Percentiles rank a stretch among this genome's conserved stretches.
These are phyloP conservation scores for Helicocarpus griseus DNA, from an alignment of 2,329 filamentous ascomycete genomes.

Conservation along the genomic window DNA sequence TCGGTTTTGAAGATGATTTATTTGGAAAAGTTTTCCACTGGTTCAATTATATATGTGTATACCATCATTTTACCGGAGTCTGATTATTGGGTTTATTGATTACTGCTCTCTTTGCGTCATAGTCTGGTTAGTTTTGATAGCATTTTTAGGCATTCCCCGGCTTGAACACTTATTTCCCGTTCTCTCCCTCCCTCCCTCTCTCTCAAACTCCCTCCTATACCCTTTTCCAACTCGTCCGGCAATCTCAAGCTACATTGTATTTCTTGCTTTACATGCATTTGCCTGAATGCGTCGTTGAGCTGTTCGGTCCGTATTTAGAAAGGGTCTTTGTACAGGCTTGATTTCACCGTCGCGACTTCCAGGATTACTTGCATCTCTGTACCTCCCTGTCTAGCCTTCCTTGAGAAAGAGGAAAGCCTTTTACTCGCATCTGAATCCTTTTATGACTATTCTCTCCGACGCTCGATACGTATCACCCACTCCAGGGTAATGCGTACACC, in stretches of 20 bases:
- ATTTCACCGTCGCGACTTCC: too few relatives aligned
- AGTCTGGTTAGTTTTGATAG: too few relatives aligned
- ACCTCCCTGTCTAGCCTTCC: too few relatives aligned
- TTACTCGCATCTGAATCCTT: too few relatives aligned
- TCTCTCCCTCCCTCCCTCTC: too few relatives aligned
- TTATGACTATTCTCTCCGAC: too few relatives aligned
- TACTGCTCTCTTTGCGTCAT: neutral
- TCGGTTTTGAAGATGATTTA: slow-evolving; percentile 15
- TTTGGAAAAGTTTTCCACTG: neutral
- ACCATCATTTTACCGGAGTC: neutral
- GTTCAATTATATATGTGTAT: neutral
- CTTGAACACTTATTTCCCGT: neutral
- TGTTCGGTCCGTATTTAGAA: too few relatives aligned
- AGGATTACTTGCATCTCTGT: too few relatives aligned
- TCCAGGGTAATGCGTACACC: neutral
- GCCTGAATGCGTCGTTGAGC: too few relatives aligned
- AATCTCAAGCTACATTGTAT: neutral
- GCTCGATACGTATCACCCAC: neutral
- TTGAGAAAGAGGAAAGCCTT: too few relatives aligned
- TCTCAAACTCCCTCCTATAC: neutral
- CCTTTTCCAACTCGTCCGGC: neutral
- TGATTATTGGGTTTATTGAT: neutral
- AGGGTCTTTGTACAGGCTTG: too few relatives aligned
- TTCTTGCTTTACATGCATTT: too few relatives aligned
- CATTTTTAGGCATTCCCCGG: neutral